Conservation (phyloP, 2,329 filamentous ascomycete species). For the Ascochyta rabiei region DNA sequence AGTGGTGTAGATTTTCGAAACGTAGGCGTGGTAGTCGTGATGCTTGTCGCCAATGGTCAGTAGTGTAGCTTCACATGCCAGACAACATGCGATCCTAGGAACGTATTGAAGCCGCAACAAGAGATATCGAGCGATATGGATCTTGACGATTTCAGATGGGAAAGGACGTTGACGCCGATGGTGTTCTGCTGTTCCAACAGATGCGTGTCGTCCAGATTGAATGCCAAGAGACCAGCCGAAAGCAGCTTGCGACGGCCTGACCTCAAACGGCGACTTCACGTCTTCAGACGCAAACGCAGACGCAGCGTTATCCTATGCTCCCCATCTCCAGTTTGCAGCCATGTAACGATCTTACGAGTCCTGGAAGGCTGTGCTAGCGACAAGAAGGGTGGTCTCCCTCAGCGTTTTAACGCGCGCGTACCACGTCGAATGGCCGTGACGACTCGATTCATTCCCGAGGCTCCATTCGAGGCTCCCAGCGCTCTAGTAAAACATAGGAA, state of each 20-base stretch:
- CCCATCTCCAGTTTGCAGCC: neutral
- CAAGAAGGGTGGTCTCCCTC: neutral
- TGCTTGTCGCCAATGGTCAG: neutral
- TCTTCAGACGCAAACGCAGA: neutral
- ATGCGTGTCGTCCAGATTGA: no score
- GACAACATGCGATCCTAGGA: neutral
- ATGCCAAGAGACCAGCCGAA: conserved; percentile 5
- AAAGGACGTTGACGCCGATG: no score
- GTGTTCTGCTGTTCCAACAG: no score
- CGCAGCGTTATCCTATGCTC: neutral
- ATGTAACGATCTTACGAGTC: neutral
- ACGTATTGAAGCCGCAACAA: neutral
- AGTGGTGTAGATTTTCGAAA: neutral
- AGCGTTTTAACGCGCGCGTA: conserved; percentile 4
- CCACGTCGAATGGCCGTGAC: neutral
- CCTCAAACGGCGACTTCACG: neutral
- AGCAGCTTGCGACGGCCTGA: neutral
- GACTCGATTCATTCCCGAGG: neutral
- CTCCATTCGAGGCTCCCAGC: neutral
- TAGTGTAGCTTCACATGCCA: neutral
- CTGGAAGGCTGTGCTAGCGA: no score
- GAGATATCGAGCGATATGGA: neutral
- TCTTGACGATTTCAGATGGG: neutral
- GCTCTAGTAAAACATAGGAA: neutral
- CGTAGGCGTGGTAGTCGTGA: neutral